Evolutionary conservation across 2,329 filamentous ascomycete genomes (phyloP), one percentile per base, ranked within the genome.

Genomic region (Calcarisporium arbuscula): DNA sequence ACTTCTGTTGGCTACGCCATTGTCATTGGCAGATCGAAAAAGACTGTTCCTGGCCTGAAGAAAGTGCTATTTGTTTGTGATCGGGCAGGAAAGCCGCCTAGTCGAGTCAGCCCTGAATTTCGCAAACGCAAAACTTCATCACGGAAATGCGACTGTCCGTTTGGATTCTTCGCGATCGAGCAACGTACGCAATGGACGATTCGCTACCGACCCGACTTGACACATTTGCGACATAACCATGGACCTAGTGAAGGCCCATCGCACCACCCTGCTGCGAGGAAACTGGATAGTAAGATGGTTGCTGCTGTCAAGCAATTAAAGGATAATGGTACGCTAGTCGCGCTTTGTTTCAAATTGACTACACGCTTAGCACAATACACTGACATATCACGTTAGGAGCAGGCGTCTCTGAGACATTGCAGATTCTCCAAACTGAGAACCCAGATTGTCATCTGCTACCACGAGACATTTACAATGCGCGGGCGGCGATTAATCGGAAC

Each of bases 141-240:
- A n/a, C 67, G 77, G 29, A 82, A 82, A 48, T 81, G 77, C 47
- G 77, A 80, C 46, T 82, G 77, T 43, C 74, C 75, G 19, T 82
- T 82, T 52, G 77, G 77, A n/a, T 80, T 82, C 53, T 82, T 81
- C 44, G 77, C 77, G 36, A 77, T 82, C 25, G 77, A 82, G 53
- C 75, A 80, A 49, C 67, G 77, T 39, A 80, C 75, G 1, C 75
- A 81, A 45, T 82, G 77, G 77, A 76, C 75, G 1, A 72, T 82
- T 38, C 68, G 77, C 34, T 81, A 80, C 48, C 71, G 77, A 5
- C 77, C 77, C 3, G 72, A 80, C 41, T 56, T 64, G 6, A 50
- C 64, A 33, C 77, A 81, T 49, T 58, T 80, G 26, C 57, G 65
- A 36, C 77, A 82, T 53, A 82, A 82, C 47, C 77, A 82, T 47